These are phyloP conservation scores for Ensete glaucum DNA, from an alignment of 176 grass and related monocot genomes.

Conservation along the genomic window DNA sequence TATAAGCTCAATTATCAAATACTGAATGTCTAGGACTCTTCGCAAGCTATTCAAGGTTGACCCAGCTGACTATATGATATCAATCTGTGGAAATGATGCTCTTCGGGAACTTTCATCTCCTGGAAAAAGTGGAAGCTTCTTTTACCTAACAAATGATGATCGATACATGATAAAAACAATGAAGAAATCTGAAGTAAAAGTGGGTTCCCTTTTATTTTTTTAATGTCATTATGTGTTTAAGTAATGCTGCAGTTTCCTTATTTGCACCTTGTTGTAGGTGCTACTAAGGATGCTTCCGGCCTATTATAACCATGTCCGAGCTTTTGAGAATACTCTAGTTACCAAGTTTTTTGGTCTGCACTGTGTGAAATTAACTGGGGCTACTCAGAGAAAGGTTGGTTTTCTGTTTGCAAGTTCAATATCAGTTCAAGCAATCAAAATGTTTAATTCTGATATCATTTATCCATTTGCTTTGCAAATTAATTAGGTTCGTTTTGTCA, in stretches of 20 bases:
- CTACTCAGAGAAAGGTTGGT: conserved; percentile 72
- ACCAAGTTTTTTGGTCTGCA: conserved; percentile 80
- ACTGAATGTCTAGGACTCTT: conserved; percentile 28
- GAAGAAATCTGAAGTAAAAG: conserved; percentile 83
- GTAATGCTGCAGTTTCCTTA: background rate
- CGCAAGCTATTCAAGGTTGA: conserved; percentile 60
- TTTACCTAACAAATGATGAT: conserved; percentile 69
- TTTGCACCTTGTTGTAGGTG: conserved; percentile 35
- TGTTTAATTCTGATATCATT: background rate
- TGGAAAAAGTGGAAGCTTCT: conserved; percentile 79
- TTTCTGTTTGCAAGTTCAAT: background rate
- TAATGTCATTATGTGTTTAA: background rate
- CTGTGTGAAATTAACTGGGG: conserved; percentile 67
- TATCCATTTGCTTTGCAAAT: background rate
- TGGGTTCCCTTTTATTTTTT: background rate
- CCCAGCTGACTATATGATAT: conserved; percentile 65
- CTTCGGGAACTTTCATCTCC: conserved; percentile 56
- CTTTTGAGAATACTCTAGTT: conserved; percentile 56
- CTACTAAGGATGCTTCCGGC: conserved; percentile 82
- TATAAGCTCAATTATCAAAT: background rate
- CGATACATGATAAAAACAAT: conserved; percentile 87
- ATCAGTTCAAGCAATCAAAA: background rate
- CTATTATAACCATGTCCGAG: conserved; percentile 66
- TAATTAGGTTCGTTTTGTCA: conserved; percentile 68
- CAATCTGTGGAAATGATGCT: conserved; percentile 57